Conservation (phyloP, 768 basidiomycete species). For the Clavaria fumosa region DNA sequence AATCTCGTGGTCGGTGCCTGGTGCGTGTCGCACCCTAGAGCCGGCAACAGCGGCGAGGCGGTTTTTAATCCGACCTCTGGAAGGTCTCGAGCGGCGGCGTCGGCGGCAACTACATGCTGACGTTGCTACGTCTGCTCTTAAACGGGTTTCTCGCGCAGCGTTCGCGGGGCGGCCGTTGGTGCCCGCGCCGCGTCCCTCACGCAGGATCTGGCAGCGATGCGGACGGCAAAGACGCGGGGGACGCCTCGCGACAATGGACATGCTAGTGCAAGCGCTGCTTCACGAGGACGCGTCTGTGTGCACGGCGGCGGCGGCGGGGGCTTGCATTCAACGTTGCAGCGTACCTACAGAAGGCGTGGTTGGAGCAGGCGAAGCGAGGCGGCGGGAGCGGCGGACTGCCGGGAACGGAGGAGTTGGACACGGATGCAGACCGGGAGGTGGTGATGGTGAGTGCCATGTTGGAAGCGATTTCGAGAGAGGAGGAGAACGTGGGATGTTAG, state of each 20-base stretch:
- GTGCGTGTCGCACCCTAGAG: slow-evolving; percentile 22
- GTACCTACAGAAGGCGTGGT: too few relatives aligned
- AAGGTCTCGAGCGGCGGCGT: slow-evolving; percentile 15
- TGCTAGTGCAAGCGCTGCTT: slow-evolving; percentile 54
- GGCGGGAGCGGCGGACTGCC: too few relatives aligned
- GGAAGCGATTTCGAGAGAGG: slow-evolving; percentile 62
- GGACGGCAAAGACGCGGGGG: background rate
- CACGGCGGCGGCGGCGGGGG: slow-evolving; percentile 69
- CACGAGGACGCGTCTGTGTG: slow-evolving; percentile 54
- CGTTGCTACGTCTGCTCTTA: slow-evolving; percentile 47
- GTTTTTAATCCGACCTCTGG: slow-evolving; percentile 25
- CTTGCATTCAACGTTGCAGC: slow-evolving; percentile 64
- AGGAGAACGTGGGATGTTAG: slow-evolving; percentile 66
- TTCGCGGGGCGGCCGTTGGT: slow-evolving; percentile 26
- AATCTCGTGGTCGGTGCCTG: slow-evolving; percentile 41
- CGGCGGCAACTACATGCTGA: slow-evolving; percentile 44
- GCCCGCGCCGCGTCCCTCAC: too few relatives aligned
- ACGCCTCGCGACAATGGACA: slow-evolving; percentile 24
- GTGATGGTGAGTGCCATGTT: slow-evolving; percentile 76
- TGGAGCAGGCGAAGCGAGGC: too few relatives aligned
- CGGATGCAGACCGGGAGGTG: slow-evolving; percentile 75
- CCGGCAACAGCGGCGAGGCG: too few relatives aligned
- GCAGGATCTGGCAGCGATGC: too few relatives aligned
- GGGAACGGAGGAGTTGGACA: too few relatives aligned
- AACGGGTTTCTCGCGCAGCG: slow-evolving; percentile 42